Evolutionary conservation across 495 filamentous ascomycete species (phyloP), one percentile per base, ranked within the genome.

Genomic region (Penicillium paradoxum): DNA sequence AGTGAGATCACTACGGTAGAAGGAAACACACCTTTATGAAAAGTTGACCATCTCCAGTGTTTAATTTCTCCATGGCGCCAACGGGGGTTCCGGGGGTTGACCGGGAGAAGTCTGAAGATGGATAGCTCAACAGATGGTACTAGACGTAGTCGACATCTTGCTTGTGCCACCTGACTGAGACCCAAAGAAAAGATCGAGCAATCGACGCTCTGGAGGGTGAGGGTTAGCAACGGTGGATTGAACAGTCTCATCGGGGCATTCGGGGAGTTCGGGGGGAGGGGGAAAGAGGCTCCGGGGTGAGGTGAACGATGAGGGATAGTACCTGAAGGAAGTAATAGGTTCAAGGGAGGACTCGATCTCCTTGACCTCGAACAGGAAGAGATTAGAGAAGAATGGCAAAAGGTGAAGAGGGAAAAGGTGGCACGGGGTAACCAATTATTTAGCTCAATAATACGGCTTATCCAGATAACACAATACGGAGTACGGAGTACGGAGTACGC

Each of bases 21-120:
- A 11, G 17, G 32, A 15, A 25, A 53, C 75, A 41, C 76, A 90
- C 88, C 80, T 90, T 95, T 59, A 93, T 80, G 74, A 91, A 95
- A 69, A 85, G 76, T 78, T 89, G 84, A 74, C 90, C 90, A 82
- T 95, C 89, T 83, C 90, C 87, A 68, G 84, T 73, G 66, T 77
- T 71, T 46, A 76, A 68, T 64, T 77, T 77, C 72, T 77, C 74
- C 74, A 77, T 77, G 61, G 58, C 67, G 63, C 60, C 54, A 51
- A 61, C 45, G 52, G 57, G n/a, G 53, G 56, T 15, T 59, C 60
- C 55, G 57, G 60, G 58, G 42, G 34, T 39, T 57, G 58, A 51
- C 53, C 51, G 59, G 65, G 59, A 62, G 67, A 67, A 70, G 57
- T 66, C 59, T 69, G 62, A 68, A 69, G 66, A 63, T 60, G 57